These are phyloP conservation scores for Diaporthe velutina DNA, from an alignment of 2,329 filamentous ascomycete species.

Conservation along the genomic window DNA sequence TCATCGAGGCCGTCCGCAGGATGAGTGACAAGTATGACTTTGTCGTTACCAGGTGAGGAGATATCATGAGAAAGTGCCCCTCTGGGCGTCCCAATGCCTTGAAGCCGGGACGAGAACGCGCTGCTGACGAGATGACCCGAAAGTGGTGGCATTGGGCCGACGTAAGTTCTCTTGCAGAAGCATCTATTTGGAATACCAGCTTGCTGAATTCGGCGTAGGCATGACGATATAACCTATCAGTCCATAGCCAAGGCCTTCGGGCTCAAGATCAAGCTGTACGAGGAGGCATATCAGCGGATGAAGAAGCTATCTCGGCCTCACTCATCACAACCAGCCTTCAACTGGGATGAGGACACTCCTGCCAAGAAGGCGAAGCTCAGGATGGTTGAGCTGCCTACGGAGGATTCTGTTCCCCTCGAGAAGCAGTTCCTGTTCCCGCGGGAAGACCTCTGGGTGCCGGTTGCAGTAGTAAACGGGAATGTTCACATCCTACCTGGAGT, in stretches of 20 bases:
- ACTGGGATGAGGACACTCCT: slow-evolving; percentile 86
- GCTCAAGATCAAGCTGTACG: slow-evolving; percentile 81
- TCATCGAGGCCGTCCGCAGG: slow-evolving; percentile 85
- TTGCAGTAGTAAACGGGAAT: slow-evolving; percentile 91
- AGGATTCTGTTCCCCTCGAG: slow-evolving; percentile 72
- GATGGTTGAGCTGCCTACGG: slow-evolving; percentile 90
- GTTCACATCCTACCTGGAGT: slow-evolving; percentile 94
- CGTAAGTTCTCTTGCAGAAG: slow-evolving; percentile 66
- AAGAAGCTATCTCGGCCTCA: slow-evolving; percentile 82
- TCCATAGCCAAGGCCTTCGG: slow-evolving; percentile 92
- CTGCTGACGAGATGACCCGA: slow-evolving; percentile 37
- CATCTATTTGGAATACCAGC: background rate
- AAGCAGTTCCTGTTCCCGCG: slow-evolving; percentile 84
- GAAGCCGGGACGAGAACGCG: background rate
- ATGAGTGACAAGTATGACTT: slow-evolving; percentile 95
- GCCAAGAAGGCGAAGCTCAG: slow-evolving; percentile 84
- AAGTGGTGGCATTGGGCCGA: slow-evolving; percentile 93
- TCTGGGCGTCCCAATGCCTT: background rate
- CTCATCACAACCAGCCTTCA: slow-evolving; percentile 79
- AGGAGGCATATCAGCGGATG: slow-evolving; percentile 85
- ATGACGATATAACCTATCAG: slow-evolving; percentile 97
- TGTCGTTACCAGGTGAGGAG: slow-evolving; percentile 81
- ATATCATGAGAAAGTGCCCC: background rate
- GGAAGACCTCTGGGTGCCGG: slow-evolving; percentile 91
- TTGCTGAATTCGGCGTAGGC: slow-evolving; percentile 62